A percentile compares a stretch with the other conserved stretches of the same genome.
phyloP scores from a whole-genome alignment of 768 basidiomycete species.

The Mycena galopus region DNA sequence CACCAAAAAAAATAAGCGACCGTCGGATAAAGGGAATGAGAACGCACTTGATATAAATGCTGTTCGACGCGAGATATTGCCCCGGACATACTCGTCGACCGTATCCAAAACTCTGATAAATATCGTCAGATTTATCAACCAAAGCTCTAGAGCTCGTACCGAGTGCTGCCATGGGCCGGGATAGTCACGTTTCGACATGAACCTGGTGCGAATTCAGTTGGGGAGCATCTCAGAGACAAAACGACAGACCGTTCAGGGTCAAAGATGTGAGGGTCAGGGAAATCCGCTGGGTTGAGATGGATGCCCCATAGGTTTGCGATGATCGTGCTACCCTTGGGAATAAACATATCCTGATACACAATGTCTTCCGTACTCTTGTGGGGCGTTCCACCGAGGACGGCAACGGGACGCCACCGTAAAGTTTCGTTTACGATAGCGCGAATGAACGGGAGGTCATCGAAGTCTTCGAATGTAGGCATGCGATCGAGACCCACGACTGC shows the following conservation, averaged over 20 bases:
- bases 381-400: slow-evolving; percentile 51
- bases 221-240: neutral
- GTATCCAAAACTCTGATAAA: slow-evolving; percentile 32
- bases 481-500: slow-evolving; percentile 50
- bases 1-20: neutral
- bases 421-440: no score
- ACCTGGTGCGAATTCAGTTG: neutral
- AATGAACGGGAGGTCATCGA: no score
- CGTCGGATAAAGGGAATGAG: neutral
- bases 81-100: slow-evolving; percentile 35
- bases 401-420: slow-evolving; percentile 52
- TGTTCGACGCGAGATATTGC: slow-evolving; percentile 28
- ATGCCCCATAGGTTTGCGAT: slow-evolving; percentile 49
- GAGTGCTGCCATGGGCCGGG: slow-evolving; percentile 37
- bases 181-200: slow-evolving; percentile 35
- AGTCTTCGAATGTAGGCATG: no score
- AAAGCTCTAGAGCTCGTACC: neutral
- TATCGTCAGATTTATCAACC: neutral
- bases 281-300: slow-evolving; percentile 33
- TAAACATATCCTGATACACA: slow-evolving; percentile 55
- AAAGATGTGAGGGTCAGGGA: slow-evolving; percentile 34
- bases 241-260: slow-evolving; percentile 29
- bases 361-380: slow-evolving; percentile 55
- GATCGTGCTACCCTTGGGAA: slow-evolving; percentile 53
- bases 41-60: slow-evolving; percentile 30